These are phyloP conservation scores for Leccinum cinnamomeum DNA, from an alignment of 1,284 basidiomycete species.

Conservation along the genomic window DNA sequence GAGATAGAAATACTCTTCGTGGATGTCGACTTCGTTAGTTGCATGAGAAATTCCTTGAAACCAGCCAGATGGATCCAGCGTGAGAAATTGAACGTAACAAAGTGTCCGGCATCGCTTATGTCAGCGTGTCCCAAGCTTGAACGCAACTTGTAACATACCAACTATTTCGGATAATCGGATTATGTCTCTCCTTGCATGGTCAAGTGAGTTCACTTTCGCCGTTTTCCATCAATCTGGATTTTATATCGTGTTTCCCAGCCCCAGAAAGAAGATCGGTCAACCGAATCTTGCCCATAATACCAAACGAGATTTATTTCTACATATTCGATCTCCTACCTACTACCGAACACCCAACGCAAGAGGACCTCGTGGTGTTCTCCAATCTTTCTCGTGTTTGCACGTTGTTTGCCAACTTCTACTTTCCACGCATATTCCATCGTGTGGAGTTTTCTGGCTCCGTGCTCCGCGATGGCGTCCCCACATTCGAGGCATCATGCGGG, in stretches of 20 bases:
- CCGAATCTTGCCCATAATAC: neutral
- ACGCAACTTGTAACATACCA: no score
- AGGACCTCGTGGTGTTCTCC: neutral
- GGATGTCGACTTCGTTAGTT: no score
- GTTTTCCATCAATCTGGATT: neutral
- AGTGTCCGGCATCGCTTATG: no score
- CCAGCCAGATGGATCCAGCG: no score
- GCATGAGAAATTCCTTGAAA: no score
- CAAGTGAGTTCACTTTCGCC: neutral
- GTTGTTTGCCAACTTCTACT: neutral
- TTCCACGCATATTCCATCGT: neutral
- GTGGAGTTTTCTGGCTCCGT: neutral
- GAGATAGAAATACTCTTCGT: no score
- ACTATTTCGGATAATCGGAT: no score
- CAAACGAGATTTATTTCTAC: neutral
- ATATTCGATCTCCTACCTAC: neutral
- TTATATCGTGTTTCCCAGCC: neutral
- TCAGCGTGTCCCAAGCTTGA: no score
- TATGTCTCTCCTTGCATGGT: neutral
- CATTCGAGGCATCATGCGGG: neutral
- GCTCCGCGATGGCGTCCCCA: neutral
- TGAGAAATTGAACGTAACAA: neutral
- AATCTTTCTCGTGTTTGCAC: neutral
- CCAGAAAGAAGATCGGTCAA: neutral
- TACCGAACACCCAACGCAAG: neutral